Base-by-base conservation (phyloP, 192 early-diverging fungal genomes). In the Helicostylum pulchrum region DNA sequence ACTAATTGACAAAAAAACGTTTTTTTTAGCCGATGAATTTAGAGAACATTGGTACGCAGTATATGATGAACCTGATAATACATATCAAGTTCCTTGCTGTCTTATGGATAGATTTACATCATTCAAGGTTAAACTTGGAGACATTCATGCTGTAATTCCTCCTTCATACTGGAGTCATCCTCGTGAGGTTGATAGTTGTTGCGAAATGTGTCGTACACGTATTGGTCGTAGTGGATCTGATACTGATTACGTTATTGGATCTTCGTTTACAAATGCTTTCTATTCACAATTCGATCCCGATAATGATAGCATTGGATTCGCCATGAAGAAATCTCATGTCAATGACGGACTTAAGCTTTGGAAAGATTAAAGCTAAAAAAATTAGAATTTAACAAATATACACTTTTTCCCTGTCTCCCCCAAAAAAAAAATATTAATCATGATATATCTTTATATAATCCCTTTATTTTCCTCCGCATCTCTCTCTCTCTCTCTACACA, bases 71-170 rank as follows among this genome's bases (percentile, higher is more conserved):
- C 39, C 53, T 19, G 56, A 55, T 7, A 53, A 53, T 19, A 73
- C 71, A 15, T 73, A 64, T 48, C 67, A 54, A 12, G 54, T 73
- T 20, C 67, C 67, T 44, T 73, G 71, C 50, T 67, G 60, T 19
- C 34, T 64, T 39, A 57, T 67, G 52, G 62, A 64, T n/a, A 34
- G 55, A 32, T 50, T 73, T 12, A 66, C 65, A 30, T 26, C 65
- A 9, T 56, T 73, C 23, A 59, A 70, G 42, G 15, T 70, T 3
- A 34, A 47, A 39, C 45, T 70, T 43, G 57, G 36, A 10, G 30
- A 34, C 9, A 23, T 63, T 11, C 31, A 48, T 2, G 62, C 59
- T 36, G 30, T 49, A 15, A 31, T 73, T 3, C 71, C 71, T 52
- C 61, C 71, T 31, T 48, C 19, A 3, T 73, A 73, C 61, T 73